Base-by-base conservation (phyloP, 148 eudicot species). In the Cornus controversa region DNA sequence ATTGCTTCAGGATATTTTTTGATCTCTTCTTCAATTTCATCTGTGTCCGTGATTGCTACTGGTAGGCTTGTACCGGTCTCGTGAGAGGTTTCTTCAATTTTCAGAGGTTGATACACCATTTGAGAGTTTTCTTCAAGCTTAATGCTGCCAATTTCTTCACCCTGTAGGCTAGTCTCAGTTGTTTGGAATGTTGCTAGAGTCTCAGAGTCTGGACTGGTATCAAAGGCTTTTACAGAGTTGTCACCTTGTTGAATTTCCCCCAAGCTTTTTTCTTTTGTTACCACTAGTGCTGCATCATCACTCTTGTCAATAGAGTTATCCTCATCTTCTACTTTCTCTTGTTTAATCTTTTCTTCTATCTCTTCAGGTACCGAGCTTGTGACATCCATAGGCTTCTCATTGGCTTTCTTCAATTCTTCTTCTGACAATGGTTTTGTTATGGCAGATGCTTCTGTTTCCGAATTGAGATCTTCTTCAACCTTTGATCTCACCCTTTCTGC, bases 281-380 rank as follows among this genome's bases (percentile, higher is more conserved):
- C 72, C 63, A n/a, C 73, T 54, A 53, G 22, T 20, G 42, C 8
- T 66, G 66, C 42, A 64, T 15, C 0, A 28, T 66, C 69, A 45
- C 8, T 11, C 4, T 45, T 45, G 0, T 23, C 71, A 2, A n/a
- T n/a, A n/a, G n/a, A n/a, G n/a, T n/a, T n/a, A n/a, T n/a, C 29
- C 68, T 57, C 82, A 60, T 73, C 53, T 16, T 71, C 62, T 42
- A 58, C 66, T 62, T 78, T 42, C 72, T 73, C 81, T 67, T 73
- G 4, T 31, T 31, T 31, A 31, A 31, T 31, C 0, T 31, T 31
- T 31, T 31, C 34, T 31, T 31, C 34, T 31, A 31, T 5, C 34
- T 31, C 71, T 65, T 20, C 22, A 42, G 4, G 2, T 42, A 20
- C 58, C 24, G 40, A 36, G 75, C 29, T 45, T 0, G 28, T 15